phyloP scores from a whole-genome alignment of 805 yeast genomes.

The Zygosaccharomyces siamensis region DNA sequence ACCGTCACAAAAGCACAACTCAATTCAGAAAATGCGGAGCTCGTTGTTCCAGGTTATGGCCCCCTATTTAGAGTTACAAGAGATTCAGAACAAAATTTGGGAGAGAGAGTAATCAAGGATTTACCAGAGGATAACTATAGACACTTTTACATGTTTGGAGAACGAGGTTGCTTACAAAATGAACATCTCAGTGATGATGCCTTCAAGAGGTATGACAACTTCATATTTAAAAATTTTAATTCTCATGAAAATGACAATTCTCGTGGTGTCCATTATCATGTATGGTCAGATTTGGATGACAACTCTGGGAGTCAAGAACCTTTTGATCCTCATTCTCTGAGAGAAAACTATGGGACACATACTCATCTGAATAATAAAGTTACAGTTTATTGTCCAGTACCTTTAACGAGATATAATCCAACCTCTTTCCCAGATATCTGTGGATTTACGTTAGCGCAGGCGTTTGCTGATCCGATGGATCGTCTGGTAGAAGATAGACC shows the following conservation, averaged over 20 bases:
- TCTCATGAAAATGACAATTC: background rate
- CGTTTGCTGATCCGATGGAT: conserved; percentile 1
- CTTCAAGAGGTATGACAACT: conserved; percentile 12
- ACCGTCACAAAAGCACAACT: background rate
- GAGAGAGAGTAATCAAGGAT: conserved; percentile 4
- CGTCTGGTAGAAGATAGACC: background rate
- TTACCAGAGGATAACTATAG: conserved; percentile 2
- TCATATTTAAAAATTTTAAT: conserved; percentile 6
- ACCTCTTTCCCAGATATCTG: background rate
- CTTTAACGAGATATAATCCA: background rate
- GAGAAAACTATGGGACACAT: background rate
- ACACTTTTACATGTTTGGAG: conserved; percentile 6
- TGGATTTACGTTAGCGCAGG: conserved; percentile 1
- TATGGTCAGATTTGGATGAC: background rate
- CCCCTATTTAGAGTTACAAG: conserved; percentile 2
- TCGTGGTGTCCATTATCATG: background rate
- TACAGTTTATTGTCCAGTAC: background rate
- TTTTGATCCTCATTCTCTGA: background rate
- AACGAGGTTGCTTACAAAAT: background rate
- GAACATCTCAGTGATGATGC: conserved; percentile 6
- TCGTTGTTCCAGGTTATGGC: conserved; percentile 3
- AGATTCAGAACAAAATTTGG: background rate
- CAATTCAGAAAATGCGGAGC: background rate
- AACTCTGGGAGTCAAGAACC: background rate
- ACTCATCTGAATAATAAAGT: background rate